These are phyloP conservation scores for Zasmidium angulare DNA, from an alignment of 2,329 filamentous ascomycete genomes.

Conservation along the genomic window DNA sequence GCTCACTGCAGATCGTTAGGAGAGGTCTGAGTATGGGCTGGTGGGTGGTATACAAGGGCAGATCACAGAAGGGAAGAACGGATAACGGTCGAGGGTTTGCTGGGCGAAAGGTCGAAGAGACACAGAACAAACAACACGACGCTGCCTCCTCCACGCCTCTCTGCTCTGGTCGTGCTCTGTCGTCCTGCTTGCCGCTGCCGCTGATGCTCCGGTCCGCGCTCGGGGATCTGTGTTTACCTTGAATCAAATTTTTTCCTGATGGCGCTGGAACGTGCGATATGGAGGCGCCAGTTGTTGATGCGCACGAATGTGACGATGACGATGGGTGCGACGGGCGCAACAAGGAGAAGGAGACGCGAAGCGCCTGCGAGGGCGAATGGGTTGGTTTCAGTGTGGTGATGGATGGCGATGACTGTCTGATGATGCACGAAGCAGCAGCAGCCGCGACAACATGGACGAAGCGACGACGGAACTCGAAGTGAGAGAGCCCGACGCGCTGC, in stretches of 20 bases:
- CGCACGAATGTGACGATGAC: neutral
- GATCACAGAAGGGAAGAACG: neutral
- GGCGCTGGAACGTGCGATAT: neutral
- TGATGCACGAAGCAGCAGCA: neutral
- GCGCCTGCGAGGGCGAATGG: neutral
- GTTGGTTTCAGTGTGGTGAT: neutral
- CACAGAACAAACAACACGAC: neutral
- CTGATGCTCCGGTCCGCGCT: neutral
- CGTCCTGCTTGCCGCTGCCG: neutral
- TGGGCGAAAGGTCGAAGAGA: neutral
- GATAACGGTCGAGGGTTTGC: neutral
- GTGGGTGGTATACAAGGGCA: neutral
- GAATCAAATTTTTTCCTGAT: neutral
- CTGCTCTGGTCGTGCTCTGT: neutral
- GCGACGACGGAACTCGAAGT: neutral
- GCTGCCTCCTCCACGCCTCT: neutral
- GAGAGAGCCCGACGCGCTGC: neutral
- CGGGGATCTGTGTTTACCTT: neutral
- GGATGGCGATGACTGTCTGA: neutral
- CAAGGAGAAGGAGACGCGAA: neutral
- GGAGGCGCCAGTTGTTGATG: neutral
- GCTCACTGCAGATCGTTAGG: neutral
- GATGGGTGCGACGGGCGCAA: neutral
- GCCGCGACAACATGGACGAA: too few relatives aligned
- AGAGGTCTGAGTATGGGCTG: neutral